A percentile compares a stretch with the other conserved stretches of the same genome.
phyloP scores from a whole-genome alignment of 805 yeast genomes.

The Torulaspora microellipsoides region DNA sequence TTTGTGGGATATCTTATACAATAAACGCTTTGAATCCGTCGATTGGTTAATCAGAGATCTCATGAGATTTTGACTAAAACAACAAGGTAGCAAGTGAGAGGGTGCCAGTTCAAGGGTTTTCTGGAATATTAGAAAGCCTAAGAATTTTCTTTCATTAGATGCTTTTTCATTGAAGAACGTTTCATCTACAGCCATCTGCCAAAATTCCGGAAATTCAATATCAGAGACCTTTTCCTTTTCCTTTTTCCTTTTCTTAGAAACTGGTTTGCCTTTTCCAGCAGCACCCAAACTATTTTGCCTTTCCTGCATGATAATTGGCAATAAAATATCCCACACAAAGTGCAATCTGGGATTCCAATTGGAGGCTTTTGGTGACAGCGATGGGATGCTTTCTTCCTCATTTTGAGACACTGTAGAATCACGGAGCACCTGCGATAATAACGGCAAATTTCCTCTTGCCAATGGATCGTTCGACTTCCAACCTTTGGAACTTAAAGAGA shows the following conservation, averaged over 20 bases:
- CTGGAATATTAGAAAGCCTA: constrained; percentile 75
- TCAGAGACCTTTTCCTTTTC: constrained; percentile 30
- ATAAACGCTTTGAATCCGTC: constrained; percentile 56
- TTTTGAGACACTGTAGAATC: constrained; percentile 40
- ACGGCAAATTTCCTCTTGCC: constrained; percentile 58
- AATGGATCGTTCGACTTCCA: constrained; percentile 80
- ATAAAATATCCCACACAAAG: constrained; percentile 65
- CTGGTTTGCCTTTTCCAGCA: constrained; percentile 9
- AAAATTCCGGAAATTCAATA: constrained; percentile 57
- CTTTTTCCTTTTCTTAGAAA: constrained; percentile 37
- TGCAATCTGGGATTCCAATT: constrained; percentile 73
- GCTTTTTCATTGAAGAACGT: constrained; percentile 69
- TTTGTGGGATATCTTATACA: constrained; percentile 61
- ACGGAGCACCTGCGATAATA: constrained; percentile 58
- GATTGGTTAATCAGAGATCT: constrained; percentile 75
- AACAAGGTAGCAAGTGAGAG: constrained; percentile 14
- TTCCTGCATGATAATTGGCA: constrained; percentile 39
- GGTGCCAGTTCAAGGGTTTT: constrained; percentile 39
- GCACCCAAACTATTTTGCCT: constrained; percentile 15
- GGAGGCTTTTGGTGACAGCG: constrained; percentile 47
- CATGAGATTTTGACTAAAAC: constrained; percentile 62
- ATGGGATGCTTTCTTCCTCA: constrained; percentile 19
- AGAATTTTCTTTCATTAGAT: constrained; percentile 78
- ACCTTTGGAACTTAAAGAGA: constrained; percentile 21
- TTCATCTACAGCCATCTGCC: constrained; percentile 78